A percentile compares a stretch with the other conserved stretches of the same genome.
Conservation (phyloP, 495 filamentous ascomycete species). For the Penicillium malachiteum region DNA sequence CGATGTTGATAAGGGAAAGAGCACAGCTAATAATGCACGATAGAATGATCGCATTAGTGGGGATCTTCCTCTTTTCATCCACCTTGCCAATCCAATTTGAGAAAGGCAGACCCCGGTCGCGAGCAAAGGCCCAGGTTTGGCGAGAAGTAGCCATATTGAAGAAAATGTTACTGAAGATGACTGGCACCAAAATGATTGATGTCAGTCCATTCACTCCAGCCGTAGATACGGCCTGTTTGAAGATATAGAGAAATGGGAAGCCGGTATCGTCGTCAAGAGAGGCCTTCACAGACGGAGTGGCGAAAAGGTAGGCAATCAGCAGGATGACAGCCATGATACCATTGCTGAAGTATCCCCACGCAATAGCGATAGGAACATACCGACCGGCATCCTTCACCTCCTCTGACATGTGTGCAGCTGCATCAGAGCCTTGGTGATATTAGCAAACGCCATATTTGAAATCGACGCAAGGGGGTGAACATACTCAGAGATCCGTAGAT, state of each 20-base stretch:
- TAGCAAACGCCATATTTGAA: neutral
- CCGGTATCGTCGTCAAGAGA: slow-evolving; percentile 27
- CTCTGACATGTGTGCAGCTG: slow-evolving; percentile 42
- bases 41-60: slow-evolving; percentile 43
- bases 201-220: slow-evolving; percentile 29
- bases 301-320: slow-evolving; percentile 42
- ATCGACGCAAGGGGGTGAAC: neutral
- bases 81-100: slow-evolving; percentile 29
- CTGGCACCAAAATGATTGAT: slow-evolving; percentile 32
- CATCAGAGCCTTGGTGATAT: slow-evolving; percentile 31
- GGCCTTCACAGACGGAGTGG: slow-evolving; percentile 34
- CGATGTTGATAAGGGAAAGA: slow-evolving; percentile 43
- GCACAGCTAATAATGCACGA: slow-evolving; percentile 30
- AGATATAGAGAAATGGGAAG: slow-evolving; percentile 33
- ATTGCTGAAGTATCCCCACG: slow-evolving; percentile 38
- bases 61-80: slow-evolving; percentile 43
- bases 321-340: slow-evolving; percentile 36
- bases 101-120: slow-evolving; percentile 42
- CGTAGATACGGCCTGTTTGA: slow-evolving; percentile 18
- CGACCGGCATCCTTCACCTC: slow-evolving; percentile 43
- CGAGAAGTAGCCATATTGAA: slow-evolving; percentile 37
- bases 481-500: slow-evolving; percentile 35
- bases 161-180: slow-evolving; percentile 37
- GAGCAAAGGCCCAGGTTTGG: slow-evolving; percentile 44
- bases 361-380: slow-evolving; percentile 40